Base-by-base conservation (phyloP, 305 asterid genomes). In the Euphrasia arctica region DNA sequence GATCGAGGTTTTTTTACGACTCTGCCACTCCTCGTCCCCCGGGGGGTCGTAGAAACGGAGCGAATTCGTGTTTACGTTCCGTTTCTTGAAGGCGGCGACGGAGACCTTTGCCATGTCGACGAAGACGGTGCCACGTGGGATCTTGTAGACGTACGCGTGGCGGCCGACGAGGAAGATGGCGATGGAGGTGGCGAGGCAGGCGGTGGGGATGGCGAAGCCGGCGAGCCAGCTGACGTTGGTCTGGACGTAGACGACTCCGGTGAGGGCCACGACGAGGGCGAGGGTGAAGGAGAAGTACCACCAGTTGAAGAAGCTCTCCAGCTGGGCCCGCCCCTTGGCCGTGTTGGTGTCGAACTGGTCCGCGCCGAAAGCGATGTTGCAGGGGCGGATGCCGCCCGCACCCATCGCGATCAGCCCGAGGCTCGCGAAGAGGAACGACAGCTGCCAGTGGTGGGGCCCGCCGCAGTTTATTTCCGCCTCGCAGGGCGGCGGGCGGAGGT, bases 321-420 rank as follows among this genome's bases (percentile, higher is more conserved):
- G 90, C 9, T 84, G 90, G 56, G 79, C 41, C 58, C 79, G 72
- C 0, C 97, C 97, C 68, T 81, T 82, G 4, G 74, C 65, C 0
- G 97, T 90, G 42, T 72, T 77, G 2, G 92, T 83, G 29, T 90
- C 89, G 41, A 90, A 85, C 18, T 90, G 97, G 70, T 90, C 97
- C 25, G 95, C 95, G 0, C 97, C 96, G 49, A 87, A 87, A 50
- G 97, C 96, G 14, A 90, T 85, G 85, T 85, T 87, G 75, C 97
- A 90, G 1, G 97, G 92, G 54, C 95, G 63, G 15, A 90, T 77
- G 1, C 95, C 88, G 2, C 97, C 97, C 0, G 97, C 91, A 3
- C 97, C 97, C 12, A 79, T 0, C 0, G 95, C 80, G 27, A 87
- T 67, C 4, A 90, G 69, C 1, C 80, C 83, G 4, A 90, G 91